Conservation (phyloP, 2,329 filamentous ascomycete species). For the Calycina herbarum region DNA sequence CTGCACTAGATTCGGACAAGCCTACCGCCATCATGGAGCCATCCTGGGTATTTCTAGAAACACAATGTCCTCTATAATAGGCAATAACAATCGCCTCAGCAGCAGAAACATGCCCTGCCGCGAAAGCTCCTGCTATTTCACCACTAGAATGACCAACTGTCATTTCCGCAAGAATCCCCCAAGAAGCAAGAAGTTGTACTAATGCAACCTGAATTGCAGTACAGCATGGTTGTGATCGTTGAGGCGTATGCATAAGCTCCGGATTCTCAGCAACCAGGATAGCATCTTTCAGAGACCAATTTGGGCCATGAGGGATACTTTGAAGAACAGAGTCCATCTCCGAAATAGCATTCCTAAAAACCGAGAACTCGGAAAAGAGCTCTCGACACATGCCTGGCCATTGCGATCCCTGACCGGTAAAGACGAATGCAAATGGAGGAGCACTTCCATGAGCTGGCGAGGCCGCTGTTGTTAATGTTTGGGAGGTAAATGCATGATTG, state of each 20-base stretch:
- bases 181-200: constrained; percentile 41
- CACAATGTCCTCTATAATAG: constrained; percentile 40
- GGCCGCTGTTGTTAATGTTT: constrained; percentile 33
- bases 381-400: constrained; percentile 25
- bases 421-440: constrained; percentile 21
- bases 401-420: constrained; percentile 26
- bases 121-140: constrained; percentile 49
- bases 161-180: constrained; percentile 39
- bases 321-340: constrained; percentile 18
- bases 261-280: background rate
- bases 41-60: background rate
- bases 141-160: constrained; percentile 48
- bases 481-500: background rate
- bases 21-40: constrained; percentile 25
- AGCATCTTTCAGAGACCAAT: constrained; percentile 8
- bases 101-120: constrained; percentile 37
- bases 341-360: constrained; percentile 34
- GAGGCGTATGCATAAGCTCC: constrained; percentile 2
- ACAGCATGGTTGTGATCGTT: constrained; percentile 21
- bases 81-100: constrained; percentile 43
- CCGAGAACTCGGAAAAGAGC: constrained; percentile 29
- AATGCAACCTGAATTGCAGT: constrained; percentile 47
- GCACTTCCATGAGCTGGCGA: background rate
- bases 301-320: constrained; percentile 10
- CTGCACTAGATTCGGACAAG: constrained; percentile 9